Percentiles rank a stretch among this genome's conserved stretches.
These are phyloP conservation scores for Bolboschoenus planiculmis DNA, from an alignment of 176 grass and related monocot genomes.

Conservation along the genomic window DNA sequence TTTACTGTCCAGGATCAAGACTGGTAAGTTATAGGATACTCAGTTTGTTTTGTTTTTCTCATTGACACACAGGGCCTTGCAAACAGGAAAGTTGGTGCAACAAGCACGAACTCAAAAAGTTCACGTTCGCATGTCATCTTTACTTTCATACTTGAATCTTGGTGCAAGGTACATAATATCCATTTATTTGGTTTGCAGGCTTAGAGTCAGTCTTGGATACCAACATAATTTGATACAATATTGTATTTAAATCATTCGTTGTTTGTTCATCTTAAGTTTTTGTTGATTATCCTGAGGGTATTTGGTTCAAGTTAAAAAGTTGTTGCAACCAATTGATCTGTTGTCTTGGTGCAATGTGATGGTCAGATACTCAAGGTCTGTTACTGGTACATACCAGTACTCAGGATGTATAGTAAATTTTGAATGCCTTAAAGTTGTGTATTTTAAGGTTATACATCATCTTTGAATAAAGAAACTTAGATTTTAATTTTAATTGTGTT, in stretches of 20 bases:
- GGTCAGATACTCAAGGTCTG: background rate
- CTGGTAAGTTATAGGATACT: background rate
- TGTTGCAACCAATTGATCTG: background rate
- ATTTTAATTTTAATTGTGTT: background rate
- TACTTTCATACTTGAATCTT: conserved; percentile 83
- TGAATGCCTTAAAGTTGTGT: background rate
- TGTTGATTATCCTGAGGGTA: background rate
- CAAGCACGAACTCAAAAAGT: conserved; percentile 86
- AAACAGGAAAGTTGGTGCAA: conserved; percentile 91
- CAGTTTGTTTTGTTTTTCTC: background rate
- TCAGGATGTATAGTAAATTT: background rate
- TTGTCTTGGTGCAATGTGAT: background rate
- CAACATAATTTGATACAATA: background rate
- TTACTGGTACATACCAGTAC: background rate
- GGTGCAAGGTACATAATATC: conserved; percentile 69
- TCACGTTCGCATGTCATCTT: conserved; percentile 93
- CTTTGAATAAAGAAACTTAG: background rate
- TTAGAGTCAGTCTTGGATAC: background rate
- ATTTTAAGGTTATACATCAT: background rate
- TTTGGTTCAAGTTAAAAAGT: background rate
- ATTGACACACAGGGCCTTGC: conserved; percentile 53
- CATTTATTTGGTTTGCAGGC: background rate
- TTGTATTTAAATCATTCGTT: background rate
- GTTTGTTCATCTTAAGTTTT: background rate
- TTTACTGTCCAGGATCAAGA: background rate